These are phyloP conservation scores for Diaporthe citri DNA, from an alignment of 2,329 filamentous ascomycete genomes.

Conservation along the genomic window DNA sequence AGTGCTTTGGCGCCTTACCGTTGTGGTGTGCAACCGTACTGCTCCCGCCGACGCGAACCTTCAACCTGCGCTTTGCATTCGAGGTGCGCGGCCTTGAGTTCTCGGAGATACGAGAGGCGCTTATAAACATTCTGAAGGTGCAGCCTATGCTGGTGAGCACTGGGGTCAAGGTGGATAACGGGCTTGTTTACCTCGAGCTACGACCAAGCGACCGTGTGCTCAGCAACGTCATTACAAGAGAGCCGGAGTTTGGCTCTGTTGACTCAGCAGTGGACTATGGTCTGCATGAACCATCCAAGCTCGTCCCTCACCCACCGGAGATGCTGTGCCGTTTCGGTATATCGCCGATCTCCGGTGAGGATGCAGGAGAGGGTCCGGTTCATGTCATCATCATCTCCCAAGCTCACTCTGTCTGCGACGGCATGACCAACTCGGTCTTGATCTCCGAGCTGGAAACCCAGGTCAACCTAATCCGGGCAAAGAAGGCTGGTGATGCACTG, in stretches of 20 bases:
- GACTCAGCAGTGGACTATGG: background rate
- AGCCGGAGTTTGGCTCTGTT: background rate
- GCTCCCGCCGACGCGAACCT: background rate
- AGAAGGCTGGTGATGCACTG: background rate
- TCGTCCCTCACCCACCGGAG: background rate
- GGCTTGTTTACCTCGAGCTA: background rate
- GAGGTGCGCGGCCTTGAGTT: background rate
- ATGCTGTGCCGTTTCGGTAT: background rate
- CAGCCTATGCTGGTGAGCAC: slow-evolving; percentile 1
- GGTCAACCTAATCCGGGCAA: background rate
- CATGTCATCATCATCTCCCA: background rate
- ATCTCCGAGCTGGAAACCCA: slow-evolving; percentile 3
- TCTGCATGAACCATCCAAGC: background rate
- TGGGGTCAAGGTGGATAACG: background rate
- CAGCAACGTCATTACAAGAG: background rate
- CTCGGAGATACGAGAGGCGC: background rate
- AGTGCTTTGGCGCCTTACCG: background rate
- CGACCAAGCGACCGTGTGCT: background rate
- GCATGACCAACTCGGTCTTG: background rate
- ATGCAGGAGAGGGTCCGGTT: background rate
- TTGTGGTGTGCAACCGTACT: background rate
- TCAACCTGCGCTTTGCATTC: slow-evolving; percentile 20
- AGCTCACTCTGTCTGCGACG: background rate
- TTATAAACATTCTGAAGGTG: background rate
- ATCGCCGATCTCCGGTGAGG: background rate